These are phyloP conservation scores for Dacryopinax primogenitus DNA, from an alignment of 768 basidiomycete genomes.

Conservation along the genomic window DNA sequence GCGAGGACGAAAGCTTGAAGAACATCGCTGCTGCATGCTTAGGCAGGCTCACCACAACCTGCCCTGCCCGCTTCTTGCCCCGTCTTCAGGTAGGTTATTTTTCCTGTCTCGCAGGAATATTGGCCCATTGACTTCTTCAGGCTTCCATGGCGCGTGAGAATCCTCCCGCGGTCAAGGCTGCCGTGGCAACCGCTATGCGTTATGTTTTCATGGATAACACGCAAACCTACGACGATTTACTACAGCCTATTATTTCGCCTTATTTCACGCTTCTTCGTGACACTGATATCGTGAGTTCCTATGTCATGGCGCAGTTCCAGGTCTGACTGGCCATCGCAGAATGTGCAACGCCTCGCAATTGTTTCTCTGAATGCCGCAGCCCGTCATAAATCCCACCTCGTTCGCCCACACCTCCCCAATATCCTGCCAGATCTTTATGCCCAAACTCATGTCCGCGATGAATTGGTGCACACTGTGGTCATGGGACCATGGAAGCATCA, in stretches of 20 bases:
- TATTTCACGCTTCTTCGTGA: constrained; percentile 88
- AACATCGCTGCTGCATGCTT: constrained; percentile 95
- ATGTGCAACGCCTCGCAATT: constrained; percentile 77
- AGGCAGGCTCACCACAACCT: constrained; percentile 85
- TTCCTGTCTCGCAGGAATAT: neutral
- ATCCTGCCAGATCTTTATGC: constrained; percentile 75
- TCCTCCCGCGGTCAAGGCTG: constrained; percentile 63
- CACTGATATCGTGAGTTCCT: constrained; percentile 54
- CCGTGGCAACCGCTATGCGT: constrained; percentile 84
- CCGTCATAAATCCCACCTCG: constrained; percentile 82
- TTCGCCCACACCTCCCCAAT: constrained; percentile 64
- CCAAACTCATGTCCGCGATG: constrained; percentile 66
- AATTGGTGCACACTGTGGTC: constrained; percentile 77
- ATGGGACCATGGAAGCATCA: constrained; percentile 98
- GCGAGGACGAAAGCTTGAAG: constrained; percentile 77
- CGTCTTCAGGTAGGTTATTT: constrained; percentile 62
- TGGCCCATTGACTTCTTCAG: constrained; percentile 25
- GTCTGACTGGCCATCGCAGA: constrained; percentile 35
- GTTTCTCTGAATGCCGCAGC: constrained; percentile 90
- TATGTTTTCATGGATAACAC: constrained; percentile 81
- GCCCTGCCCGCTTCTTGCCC: constrained; percentile 80
- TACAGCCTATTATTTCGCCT: constrained; percentile 77
- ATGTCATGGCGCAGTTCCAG: neutral
- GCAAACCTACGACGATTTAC: constrained; percentile 75
- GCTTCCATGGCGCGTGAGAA: constrained; percentile 49